These are phyloP conservation scores for Ligustrum vulgare DNA, from an alignment of 257 asterid species.

Conservation along the genomic window DNA sequence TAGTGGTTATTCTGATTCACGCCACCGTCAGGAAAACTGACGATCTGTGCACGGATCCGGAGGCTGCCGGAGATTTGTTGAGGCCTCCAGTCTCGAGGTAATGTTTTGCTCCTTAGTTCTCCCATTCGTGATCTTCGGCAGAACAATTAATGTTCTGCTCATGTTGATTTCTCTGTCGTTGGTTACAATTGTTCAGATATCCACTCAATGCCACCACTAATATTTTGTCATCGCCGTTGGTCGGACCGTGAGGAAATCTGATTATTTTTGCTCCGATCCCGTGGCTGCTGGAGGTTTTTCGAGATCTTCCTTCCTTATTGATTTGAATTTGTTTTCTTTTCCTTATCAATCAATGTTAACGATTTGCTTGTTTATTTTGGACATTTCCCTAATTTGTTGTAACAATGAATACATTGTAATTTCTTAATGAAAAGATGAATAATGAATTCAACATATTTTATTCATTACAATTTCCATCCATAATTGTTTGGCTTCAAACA, in stretches of 20 bases:
- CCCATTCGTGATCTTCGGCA: slow-evolving; percentile 61
- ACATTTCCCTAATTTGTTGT: neutral
- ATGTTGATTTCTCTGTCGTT: slow-evolving; percentile 55
- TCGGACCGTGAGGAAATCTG: slow-evolving; percentile 71
- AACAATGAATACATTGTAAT: no score
- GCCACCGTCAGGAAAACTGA: slow-evolving; percentile 74
- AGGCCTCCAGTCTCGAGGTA: slow-evolving; percentile 20
- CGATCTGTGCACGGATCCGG: slow-evolving; percentile 60
- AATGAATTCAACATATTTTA: no score
- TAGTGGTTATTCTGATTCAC: slow-evolving; percentile 66
- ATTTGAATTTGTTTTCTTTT: neutral
- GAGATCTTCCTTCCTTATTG: slow-evolving; percentile 21
- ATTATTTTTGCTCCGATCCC: slow-evolving; percentile 52
- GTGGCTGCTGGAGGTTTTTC: slow-evolving; percentile 47
- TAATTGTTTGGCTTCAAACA: no score
- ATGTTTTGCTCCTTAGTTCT: slow-evolving; percentile 20
- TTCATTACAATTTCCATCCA: no score
- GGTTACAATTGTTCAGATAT: slow-evolving; percentile 45
- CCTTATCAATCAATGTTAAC: neutral
- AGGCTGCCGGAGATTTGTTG: slow-evolving; percentile 49
- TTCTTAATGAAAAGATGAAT: no score
- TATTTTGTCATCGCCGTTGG: slow-evolving; percentile 44
- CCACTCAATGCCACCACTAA: slow-evolving; percentile 60
- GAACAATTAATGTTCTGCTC: slow-evolving; percentile 47
- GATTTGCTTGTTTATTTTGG: neutral